A percentile compares a stretch with the other conserved stretches of the same genome.
Evolutionary conservation across 192 early-diverging fungal species (phyloP).

Genomic region (Backusella tuberculispora): DNA sequence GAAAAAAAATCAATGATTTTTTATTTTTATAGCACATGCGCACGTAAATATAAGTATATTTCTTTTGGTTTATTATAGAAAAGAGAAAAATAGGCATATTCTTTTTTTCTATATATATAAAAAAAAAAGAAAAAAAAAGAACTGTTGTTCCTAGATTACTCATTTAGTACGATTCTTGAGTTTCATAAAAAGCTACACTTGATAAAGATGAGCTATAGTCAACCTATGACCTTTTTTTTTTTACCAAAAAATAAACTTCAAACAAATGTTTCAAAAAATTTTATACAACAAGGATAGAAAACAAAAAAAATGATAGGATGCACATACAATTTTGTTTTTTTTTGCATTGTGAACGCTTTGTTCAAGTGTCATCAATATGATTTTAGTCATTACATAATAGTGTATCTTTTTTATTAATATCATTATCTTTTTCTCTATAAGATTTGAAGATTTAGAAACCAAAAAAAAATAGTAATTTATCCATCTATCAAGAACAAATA

Average conservation of each 20-base stretch:
- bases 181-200: conserved; percentile 7
- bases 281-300: neutral
- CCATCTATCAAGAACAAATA: neutral
- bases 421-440: neutral
- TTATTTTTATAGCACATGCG: neutral
- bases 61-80: too few relatives aligned
- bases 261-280: neutral
- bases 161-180: neutral
- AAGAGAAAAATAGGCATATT: too few relatives aligned
- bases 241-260: neutral
- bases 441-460: neutral
- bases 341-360: neutral
- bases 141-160: neutral
- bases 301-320: neutral
- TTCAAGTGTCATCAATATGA: neutral
- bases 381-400: neutral
- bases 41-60: too few relatives aligned
- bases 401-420: neutral
- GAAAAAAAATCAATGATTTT: neutral
- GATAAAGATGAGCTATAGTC: neutral
- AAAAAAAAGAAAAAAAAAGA: too few relatives aligned
- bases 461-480: conserved; percentile 6
- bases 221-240: neutral
- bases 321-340: neutral
- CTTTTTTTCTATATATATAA: too few relatives aligned